Evolutionary conservation across 2,329 filamentous ascomycete genomes (phyloP).

Genomic region (Exutisphaerella laricina): DNA sequence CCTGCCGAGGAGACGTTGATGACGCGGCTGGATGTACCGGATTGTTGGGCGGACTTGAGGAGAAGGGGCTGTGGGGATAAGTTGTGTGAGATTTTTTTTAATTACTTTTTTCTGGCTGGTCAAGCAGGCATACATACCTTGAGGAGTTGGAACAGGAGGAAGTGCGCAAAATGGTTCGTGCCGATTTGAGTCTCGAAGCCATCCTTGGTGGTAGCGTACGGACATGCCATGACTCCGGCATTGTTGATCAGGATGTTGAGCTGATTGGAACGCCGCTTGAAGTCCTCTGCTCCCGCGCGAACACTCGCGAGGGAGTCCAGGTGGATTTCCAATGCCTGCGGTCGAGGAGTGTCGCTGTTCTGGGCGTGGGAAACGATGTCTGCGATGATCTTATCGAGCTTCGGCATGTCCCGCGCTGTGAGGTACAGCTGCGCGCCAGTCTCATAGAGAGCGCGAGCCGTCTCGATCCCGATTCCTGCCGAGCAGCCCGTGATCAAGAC

Average conservation of each 20-base stretch:
- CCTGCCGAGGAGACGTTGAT: constrained; percentile 42
- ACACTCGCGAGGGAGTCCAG: constrained; percentile 33
- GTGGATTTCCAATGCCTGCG: constrained; percentile 26
- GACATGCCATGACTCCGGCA: constrained; percentile 38
- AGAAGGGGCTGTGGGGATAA: constrained; percentile 37
- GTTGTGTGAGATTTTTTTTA: too few relatives aligned
- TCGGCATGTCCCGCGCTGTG: constrained; percentile 41
- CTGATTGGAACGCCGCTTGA: constrained; percentile 32
- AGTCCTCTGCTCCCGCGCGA: constrained; percentile 31
- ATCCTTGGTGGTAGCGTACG: constrained; percentile 36
- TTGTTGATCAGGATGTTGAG: constrained; percentile 34
- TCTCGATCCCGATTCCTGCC: constrained; percentile 43
- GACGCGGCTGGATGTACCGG: constrained; percentile 43
- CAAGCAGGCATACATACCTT: too few relatives aligned
- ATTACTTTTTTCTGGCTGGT: too few relatives aligned
- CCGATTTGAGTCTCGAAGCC: constrained; percentile 47
- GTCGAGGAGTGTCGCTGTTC: constrained; percentile 18
- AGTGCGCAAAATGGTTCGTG: constrained; percentile 47
- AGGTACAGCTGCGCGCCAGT: constrained; percentile 45
- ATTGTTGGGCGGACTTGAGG: constrained; percentile 34
- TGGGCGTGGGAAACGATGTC: constrained; percentile 24
- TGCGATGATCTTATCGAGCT: constrained; percentile 33
- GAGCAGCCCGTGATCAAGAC: constrained; percentile 44
- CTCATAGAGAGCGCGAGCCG: constrained; percentile 39
- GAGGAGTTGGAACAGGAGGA: constrained; percentile 50